Conservation (phyloP, 495 filamentous ascomycete genomes). For the Parmelia sp. region DNA sequence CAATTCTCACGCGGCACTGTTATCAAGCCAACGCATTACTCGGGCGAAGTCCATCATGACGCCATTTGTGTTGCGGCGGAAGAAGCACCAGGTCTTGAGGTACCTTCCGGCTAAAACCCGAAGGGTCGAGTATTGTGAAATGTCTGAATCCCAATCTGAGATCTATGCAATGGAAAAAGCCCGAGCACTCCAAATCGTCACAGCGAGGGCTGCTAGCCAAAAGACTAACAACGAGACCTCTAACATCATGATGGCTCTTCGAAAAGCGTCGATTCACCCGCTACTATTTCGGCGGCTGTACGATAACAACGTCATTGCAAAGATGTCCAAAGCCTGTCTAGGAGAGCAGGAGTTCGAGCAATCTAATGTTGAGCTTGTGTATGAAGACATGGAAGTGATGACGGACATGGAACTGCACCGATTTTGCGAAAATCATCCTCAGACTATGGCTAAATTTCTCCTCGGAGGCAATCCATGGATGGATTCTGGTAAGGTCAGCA, state of each 20-base stretch:
- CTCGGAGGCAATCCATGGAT: slow-evolving; percentile 77
- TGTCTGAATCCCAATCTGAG: slow-evolving; percentile 59
- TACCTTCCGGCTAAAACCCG: slow-evolving; percentile 77
- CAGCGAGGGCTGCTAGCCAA: slow-evolving; percentile 51
- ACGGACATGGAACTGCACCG: slow-evolving; percentile 79
- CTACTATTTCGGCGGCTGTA: slow-evolving; percentile 79
- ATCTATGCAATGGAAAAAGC: slow-evolving; percentile 63
- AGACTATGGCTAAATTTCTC: slow-evolving; percentile 61
- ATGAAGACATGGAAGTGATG: slow-evolving; percentile 63
- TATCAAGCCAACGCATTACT: slow-evolving; percentile 77
- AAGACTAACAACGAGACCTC: slow-evolving; percentile 49
- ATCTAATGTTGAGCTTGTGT: slow-evolving; percentile 58
- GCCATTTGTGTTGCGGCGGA: slow-evolving; percentile 86
- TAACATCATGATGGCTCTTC: slow-evolving; percentile 85
- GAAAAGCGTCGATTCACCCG: slow-evolving; percentile 89
- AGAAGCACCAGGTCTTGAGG: slow-evolving; percentile 90
- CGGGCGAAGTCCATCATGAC: slow-evolving; percentile 88
- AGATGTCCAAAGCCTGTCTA: slow-evolving; percentile 72
- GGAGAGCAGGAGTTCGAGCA: slow-evolving; percentile 54
- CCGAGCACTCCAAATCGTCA: slow-evolving; percentile 48
- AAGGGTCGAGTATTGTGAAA: slow-evolving; percentile 68
- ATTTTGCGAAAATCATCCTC: slow-evolving; percentile 64
- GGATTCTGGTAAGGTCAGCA: slow-evolving; percentile 82
- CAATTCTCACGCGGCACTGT: slow-evolving; percentile 61
- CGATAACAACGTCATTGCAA: slow-evolving; percentile 60